Evolutionary conservation across 177 flowering plant genomes (phyloP).

Genomic region (Vitis hybrid): DNA sequence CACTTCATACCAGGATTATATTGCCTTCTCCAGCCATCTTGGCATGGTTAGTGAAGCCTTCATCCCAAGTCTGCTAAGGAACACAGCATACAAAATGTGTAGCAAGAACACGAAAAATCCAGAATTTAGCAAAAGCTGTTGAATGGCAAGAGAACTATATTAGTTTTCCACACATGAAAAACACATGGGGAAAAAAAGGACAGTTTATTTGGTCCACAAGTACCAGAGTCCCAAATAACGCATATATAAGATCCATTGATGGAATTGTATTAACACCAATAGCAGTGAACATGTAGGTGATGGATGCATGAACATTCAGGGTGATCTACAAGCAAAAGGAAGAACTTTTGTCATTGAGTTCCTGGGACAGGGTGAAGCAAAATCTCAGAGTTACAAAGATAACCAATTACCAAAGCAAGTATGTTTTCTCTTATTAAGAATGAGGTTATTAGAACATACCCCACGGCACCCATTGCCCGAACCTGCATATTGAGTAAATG

Average conservation of each 20-base stretch:
- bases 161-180: background rate
- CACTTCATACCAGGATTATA: conserved; percentile 17
- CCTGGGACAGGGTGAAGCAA: background rate
- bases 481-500: conserved; percentile 48
- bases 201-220: background rate
- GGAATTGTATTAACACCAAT: conserved; percentile 65
- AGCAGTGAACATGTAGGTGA: conserved; percentile 64
- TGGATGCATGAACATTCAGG: conserved; percentile 79
- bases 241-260: conserved; percentile 72
- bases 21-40: conserved; percentile 67
- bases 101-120: conserved; percentile 79
- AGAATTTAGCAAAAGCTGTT: conserved; percentile 79
- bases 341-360: background rate
- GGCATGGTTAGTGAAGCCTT: conserved; percentile 64
- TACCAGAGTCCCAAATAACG: conserved; percentile 79
- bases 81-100: conserved; percentile 73
- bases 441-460: conserved; percentile 76
- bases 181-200: background rate
- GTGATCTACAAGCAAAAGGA: conserved; percentile 67
- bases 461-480: conserved; percentile 75
- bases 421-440: conserved; percentile 94
- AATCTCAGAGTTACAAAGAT: background rate
- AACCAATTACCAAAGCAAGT: conserved; percentile 70
- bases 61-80: conserved; percentile 84
- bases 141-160: conserved; percentile 6